These are phyloP conservation scores for Baudoinia panamericana DNA, from an alignment of 495 filamentous ascomycete species.

Conservation along the genomic window DNA sequence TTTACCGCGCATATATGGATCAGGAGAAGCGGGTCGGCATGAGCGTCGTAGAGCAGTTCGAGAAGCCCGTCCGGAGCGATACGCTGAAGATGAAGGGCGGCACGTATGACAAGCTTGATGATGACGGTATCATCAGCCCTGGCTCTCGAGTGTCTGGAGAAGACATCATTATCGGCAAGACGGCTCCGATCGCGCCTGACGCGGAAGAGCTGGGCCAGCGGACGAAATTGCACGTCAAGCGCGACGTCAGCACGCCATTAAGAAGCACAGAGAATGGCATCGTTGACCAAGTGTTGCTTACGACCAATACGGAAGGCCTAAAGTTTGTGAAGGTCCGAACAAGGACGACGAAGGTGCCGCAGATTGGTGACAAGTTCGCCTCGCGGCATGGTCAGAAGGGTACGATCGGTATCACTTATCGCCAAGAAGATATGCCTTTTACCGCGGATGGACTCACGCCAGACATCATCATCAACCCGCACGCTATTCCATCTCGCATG, in stretches of 20 bases:
- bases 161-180: slow-evolving; percentile 99
- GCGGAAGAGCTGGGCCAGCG: slow-evolving; percentile 88
- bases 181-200: slow-evolving; percentile 81
- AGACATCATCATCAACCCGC: slow-evolving; percentile 97
- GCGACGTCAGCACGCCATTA: slow-evolving; percentile 87
- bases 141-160: slow-evolving; percentile 91
- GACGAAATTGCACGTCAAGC: slow-evolving; percentile 76
- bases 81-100: slow-evolving; percentile 85
- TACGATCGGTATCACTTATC: slow-evolving; percentile 94
- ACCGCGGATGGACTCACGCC: slow-evolving; percentile 80
- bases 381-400: slow-evolving; percentile 99
- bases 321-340: slow-evolving; percentile 95
- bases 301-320: slow-evolving; percentile 79
- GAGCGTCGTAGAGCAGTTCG: slow-evolving; percentile 77
- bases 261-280: slow-evolving; percentile 94
- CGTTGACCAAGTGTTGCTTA: slow-evolving; percentile 81
- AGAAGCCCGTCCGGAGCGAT: slow-evolving; percentile 80
- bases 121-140: slow-evolving; percentile 84
- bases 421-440: slow-evolving; percentile 98
- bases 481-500: slow-evolving; percentile 99
- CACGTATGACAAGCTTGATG: slow-evolving; percentile 95
- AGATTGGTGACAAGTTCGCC: slow-evolving; percentile 98
- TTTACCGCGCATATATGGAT: slow-evolving; percentile 93
- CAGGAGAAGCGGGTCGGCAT: slow-evolving; percentile 89
- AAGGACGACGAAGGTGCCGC: slow-evolving; percentile 91